These are phyloP conservation scores for Aspergillus sclerotiicarbonarius DNA, from an alignment of 495 filamentous ascomycete species.

Conservation along the genomic window DNA sequence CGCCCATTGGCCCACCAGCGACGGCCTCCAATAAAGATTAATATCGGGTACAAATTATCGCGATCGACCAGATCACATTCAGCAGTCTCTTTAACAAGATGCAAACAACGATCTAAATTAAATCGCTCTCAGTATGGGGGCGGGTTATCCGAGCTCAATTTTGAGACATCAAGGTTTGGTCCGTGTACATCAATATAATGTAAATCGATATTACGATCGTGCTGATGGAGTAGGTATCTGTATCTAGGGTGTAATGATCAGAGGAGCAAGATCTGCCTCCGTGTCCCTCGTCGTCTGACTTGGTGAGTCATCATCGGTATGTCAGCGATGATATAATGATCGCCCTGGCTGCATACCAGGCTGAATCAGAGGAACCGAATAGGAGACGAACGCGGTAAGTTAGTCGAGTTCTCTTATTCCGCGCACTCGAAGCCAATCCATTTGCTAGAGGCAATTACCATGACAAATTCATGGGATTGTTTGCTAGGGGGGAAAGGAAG, in stretches of 20 bases:
- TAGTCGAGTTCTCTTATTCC: too few species aligned
- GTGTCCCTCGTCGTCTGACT: not conserved
- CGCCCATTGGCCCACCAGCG: not conserved
- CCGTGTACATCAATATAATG: not conserved
- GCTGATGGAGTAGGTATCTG: not conserved
- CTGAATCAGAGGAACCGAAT: not conserved
- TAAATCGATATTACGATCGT: not conserved
- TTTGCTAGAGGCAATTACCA: not conserved
- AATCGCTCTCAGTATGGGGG: not conserved
- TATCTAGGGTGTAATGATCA: not conserved
- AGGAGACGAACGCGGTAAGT: not conserved
- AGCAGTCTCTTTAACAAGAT: not conserved
- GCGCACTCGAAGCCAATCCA: not conserved
- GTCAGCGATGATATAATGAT: slow-evolving; percentile 1
- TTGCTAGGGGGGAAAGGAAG: not conserved
- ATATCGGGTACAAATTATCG: not conserved
- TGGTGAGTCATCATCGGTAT: not conserved
- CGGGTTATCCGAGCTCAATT: not conserved
- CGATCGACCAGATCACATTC: not conserved
- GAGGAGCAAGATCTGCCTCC: not conserved
- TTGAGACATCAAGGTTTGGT: not conserved
- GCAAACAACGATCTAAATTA: not conserved
- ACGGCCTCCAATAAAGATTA: not conserved
- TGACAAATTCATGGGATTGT: not conserved
- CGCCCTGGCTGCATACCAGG: not conserved